Percentiles rank a stretch among this genome's conserved stretches.
Conservation (phyloP, 164 flowering plant genomes). For the Stephania japonica region DNA sequence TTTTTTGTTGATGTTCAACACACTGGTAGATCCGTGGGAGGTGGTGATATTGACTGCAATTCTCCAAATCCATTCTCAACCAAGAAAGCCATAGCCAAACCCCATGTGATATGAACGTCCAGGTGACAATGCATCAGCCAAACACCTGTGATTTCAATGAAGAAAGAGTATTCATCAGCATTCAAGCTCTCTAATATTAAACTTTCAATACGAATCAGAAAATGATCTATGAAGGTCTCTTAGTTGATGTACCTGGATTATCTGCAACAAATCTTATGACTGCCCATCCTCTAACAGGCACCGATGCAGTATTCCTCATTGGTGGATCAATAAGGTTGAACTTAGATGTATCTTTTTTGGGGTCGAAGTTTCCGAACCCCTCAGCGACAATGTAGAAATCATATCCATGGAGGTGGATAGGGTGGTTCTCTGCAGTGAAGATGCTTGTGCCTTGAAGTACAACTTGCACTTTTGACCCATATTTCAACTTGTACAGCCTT, state of each 20-base stretch:
- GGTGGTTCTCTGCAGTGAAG: slow-evolving; percentile 67
- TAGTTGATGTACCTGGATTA: slow-evolving; percentile 54
- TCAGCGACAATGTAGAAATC: slow-evolving; percentile 74
- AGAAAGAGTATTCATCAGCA: neutral
- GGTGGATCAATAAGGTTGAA: slow-evolving; percentile 84
- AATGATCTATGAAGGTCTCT: neutral
- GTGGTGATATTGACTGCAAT: slow-evolving; percentile 47
- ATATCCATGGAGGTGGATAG: slow-evolving; percentile 79
- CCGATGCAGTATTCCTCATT: slow-evolving; percentile 60
- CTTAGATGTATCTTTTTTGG: slow-evolving; percentile 45
- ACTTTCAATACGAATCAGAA: neutral
- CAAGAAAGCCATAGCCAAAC: slow-evolving; percentile 59
- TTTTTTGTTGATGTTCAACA: slow-evolving; percentile 32
- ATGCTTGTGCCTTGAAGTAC: slow-evolving; percentile 75
- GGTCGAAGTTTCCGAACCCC: slow-evolving; percentile 72
- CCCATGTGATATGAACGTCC: slow-evolving; percentile 63
- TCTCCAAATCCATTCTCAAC: slow-evolving; percentile 64
- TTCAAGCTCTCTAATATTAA: neutral
- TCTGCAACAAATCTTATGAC: slow-evolving; percentile 82
- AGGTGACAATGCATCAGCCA: slow-evolving; percentile 86
- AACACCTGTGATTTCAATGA: slow-evolving; percentile 35
- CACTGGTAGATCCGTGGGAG: slow-evolving; percentile 67
- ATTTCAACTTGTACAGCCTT: slow-evolving; percentile 53
- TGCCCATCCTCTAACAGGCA: slow-evolving; percentile 77
- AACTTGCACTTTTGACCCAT: slow-evolving; percentile 59